Percentiles rank a stretch among this genome's conserved stretches.
These are phyloP conservation scores for Vicia faba DNA, from an alignment of 306 rosid genomes.

Conservation along the genomic window DNA sequence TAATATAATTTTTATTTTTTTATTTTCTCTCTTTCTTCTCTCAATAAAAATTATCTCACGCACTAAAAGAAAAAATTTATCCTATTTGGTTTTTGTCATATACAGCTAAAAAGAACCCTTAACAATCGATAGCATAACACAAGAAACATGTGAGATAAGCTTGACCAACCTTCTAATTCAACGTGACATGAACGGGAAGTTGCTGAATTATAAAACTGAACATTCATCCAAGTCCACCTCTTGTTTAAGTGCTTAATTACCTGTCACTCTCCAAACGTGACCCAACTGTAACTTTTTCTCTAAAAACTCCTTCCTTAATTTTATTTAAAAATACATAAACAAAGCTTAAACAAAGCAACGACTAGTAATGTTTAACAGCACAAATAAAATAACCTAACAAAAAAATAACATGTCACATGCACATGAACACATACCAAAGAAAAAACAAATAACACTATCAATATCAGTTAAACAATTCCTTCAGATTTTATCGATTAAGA, in stretches of 20 bases:
- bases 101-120: conserved; percentile 2
- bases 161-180: conserved; percentile 1
- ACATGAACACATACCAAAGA: not conserved
- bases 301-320: not conserved
- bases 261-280: conserved; percentile 32
- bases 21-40: too few relatives aligned
- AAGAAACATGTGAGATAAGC: conserved; percentile 38
- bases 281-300: not conserved
- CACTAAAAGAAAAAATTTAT: too few relatives aligned
- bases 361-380: not conserved
- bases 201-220: conserved; percentile 10
- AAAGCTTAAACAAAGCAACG: not conserved
- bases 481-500: not conserved
- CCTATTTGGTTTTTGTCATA: too few relatives aligned
- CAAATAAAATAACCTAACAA: not conserved
- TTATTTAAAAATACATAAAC: not conserved
- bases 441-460: not conserved
- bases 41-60: too few relatives aligned
- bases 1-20: too few relatives aligned
- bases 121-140: not conserved
- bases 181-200: conserved; percentile 6
- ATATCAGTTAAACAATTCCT: not conserved
- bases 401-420: conserved; percentile 15
- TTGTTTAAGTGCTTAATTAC: conserved; percentile 14
- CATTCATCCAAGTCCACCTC: not conserved